A percentile compares a stretch with the other conserved stretches of the same genome.
Evolutionary conservation across 176 grass and related monocot species (phyloP).

Genomic region (Phoenix roebelenii): DNA sequence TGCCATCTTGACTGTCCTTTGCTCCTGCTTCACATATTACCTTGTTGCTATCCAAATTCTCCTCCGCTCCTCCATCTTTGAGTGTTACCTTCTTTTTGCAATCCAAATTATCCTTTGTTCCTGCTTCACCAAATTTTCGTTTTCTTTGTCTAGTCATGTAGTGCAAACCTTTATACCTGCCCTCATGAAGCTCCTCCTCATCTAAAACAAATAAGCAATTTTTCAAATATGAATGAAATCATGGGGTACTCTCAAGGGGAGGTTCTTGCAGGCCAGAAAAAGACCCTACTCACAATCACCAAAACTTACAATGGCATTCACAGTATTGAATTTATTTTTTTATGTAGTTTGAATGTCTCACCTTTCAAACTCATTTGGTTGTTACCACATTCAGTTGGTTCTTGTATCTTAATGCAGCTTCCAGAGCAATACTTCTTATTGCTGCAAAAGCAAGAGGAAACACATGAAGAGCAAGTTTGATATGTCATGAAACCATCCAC

Average conservation of each 20-base stretch:
- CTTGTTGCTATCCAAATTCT: slow-evolving; percentile 20
- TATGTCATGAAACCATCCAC: not conserved
- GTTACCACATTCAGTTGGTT: slow-evolving; percentile 15
- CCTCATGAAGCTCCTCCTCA: slow-evolving; percentile 24
- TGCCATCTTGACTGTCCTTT: not conserved
- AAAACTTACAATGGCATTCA: not conserved
- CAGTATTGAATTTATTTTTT: not conserved
- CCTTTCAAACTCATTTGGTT: slow-evolving; percentile 26
- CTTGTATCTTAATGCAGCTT: slow-evolving; percentile 32
- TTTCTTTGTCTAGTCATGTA: slow-evolving; percentile 8
- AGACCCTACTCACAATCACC: too few relatives aligned
- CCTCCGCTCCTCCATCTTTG: not conserved
- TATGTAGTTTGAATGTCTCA: slow-evolving; percentile 7
- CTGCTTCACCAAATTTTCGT: slow-evolving; percentile 19
- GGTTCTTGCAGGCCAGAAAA: too few relatives aligned
- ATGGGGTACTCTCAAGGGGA: too few relatives aligned
- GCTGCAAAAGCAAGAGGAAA: slow-evolving; percentile 28
- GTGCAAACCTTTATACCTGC: slow-evolving; percentile 18
- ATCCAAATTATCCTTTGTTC: slow-evolving; percentile 25
- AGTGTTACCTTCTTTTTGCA: not conserved
- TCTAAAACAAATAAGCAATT: slow-evolving; percentile 16
- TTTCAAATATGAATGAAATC: too few relatives aligned
- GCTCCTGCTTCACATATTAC: slow-evolving; percentile 1
- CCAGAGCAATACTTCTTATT: slow-evolving; percentile 33
- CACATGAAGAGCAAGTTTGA: slow-evolving; percentile 3